Evolutionary conservation across 176 grass and related monocot genomes (phyloP), one percentile per base, ranked within the genome.

Genomic region (Rhynchospora tenuis): DNA sequence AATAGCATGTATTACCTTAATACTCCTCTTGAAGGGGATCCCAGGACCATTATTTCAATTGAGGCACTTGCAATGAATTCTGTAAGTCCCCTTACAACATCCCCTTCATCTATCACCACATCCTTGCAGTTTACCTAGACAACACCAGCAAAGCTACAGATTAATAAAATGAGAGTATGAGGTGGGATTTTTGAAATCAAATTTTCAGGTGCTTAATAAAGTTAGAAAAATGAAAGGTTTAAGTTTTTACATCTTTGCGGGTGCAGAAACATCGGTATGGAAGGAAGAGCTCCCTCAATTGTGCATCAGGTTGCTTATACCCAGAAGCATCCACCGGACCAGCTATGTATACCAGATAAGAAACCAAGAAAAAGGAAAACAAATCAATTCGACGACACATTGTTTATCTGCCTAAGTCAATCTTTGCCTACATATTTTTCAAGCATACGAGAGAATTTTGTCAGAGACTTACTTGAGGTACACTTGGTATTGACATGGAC

Each of bases 241-340:
- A 22, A 20, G 31, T 66, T 15, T 73, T 13, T 55, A 97, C 94
- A 31, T 95, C 93, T 94, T 98, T 98, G 13, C 96, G 91, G 51
- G 93, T 95, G 89, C 96, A 98, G 86, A 95, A 98, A 79, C 96
- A 98, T 61, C 96, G 96, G 52, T 93, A 98, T 0, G 89, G 93
- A 59, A 95, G 93, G 82, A 95, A 98, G 19, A 98, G 50, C 3
- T 98, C 91, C 74, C 87, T 95, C 86, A 83, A 87, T 57, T 73
- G 68, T n/a, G 64, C 86, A 81, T 98, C 92, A 31, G 90, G 87
- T 75, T 88, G 86, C 84, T 89, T 93, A 82, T 70, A 98, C 64
- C 86, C 84, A 64, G 89, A 82, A 45, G 73, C 81, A 44, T 98
- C 91, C 74, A 87, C 89, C 22, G 73, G 73, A 2, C 84, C 80